Percentiles rank a stretch among this genome's conserved stretches.
Conservation (phyloP, 345 rosid genomes). For the Bruguiera sexangula region DNA sequence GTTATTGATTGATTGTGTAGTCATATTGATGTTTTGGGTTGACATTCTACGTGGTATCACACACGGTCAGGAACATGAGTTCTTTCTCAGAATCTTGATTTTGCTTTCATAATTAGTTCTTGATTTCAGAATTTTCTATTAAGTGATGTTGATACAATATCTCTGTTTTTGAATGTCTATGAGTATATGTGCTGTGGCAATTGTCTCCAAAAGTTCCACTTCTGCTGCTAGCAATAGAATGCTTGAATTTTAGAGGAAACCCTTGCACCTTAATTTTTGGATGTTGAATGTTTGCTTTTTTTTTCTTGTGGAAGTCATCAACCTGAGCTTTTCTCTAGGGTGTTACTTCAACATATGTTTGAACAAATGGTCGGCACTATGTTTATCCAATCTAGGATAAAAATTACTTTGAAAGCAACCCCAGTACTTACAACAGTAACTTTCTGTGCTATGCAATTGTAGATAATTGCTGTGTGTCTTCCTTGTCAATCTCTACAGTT, state of each 20-base stretch:
- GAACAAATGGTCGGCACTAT: neutral
- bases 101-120: neutral
- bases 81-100: constrained; percentile 2
- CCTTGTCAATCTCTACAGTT: neutral
- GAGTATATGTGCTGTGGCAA: neutral
- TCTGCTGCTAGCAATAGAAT: neutral
- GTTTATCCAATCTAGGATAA: neutral
- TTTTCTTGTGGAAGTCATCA: neutral
- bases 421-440: neutral
- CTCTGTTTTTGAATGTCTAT: neutral
- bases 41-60: constrained; percentile 4
- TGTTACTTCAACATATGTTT: neutral
- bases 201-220: neutral
- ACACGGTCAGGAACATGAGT: neutral
- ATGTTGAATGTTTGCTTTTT: neutral
- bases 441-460: neutral
- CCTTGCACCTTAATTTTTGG: neutral
- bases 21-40: constrained; percentile 5
- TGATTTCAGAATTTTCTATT: neutral
- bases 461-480: neutral
- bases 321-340: neutral
- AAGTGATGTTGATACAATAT: neutral
- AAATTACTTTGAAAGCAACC: neutral
- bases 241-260: neutral
- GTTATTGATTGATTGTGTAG: constrained; percentile 1